Evolutionary conservation across 768 basidiomycete species (phyloP).

Genomic region (Hydnum rufescens): DNA sequence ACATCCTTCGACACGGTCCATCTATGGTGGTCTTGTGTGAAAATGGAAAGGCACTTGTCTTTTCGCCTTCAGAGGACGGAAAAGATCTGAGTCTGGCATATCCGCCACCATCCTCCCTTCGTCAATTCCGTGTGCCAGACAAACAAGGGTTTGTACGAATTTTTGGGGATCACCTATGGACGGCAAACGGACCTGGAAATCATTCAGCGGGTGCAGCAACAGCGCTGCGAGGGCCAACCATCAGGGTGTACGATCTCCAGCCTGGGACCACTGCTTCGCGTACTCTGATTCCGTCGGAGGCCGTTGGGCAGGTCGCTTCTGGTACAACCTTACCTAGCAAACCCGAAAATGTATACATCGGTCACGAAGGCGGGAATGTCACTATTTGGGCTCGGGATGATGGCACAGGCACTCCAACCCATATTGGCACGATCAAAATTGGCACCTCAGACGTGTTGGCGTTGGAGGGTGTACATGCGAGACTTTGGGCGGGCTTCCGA

Average conservation of each 20-base stretch:
- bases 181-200: constrained; percentile 27
- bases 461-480: constrained; percentile 64
- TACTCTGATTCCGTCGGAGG: constrained; percentile 11
- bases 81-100: constrained; percentile 12
- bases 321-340: constrained; percentile 55
- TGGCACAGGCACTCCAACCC: background rate
- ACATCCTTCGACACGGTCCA: constrained; percentile 52
- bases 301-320: constrained; percentile 65
- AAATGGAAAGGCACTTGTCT: constrained; percentile 62
- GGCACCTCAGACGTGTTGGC: constrained; percentile 63
- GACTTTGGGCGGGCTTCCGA: constrained; percentile 74
- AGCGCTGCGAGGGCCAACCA: constrained; percentile 37
- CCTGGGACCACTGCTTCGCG: constrained; percentile 8
- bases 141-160: constrained; percentile 64
- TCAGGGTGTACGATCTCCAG: constrained; percentile 58
- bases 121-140: constrained; percentile 37
- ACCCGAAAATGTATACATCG: constrained; percentile 53
- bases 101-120: constrained; percentile 36
- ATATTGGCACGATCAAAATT: constrained; percentile 55
- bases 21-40: constrained; percentile 75
- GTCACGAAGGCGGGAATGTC: constrained; percentile 81
- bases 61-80: constrained; percentile 15
- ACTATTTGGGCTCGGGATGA: constrained; percentile 43
- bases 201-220: constrained; percentile 6
- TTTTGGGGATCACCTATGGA: constrained; percentile 67